Conservation (phyloP, 306 rosid species). For the Gillenia trifoliata region DNA sequence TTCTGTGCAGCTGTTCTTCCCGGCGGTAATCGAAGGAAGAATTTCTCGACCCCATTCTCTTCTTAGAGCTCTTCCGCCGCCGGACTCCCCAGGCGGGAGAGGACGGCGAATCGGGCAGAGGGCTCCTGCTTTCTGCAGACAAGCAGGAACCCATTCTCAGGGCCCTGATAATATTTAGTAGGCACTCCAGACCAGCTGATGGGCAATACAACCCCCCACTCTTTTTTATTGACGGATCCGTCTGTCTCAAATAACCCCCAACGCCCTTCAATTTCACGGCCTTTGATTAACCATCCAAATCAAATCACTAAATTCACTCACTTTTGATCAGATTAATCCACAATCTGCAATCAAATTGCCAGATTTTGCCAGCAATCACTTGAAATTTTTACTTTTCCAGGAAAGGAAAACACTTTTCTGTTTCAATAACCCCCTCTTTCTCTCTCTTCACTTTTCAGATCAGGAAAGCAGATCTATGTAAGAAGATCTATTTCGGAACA, state of each 20-base stretch:
- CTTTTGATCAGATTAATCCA: not conserved
- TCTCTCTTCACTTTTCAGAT: not conserved
- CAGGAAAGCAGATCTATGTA: slow-evolving; percentile 24
- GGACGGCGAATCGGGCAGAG: slow-evolving; percentile 56
- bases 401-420: not conserved
- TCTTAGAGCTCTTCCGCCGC: slow-evolving; percentile 39
- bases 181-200: slow-evolving; percentile 85
- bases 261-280: not conserved
- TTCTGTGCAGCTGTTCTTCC: slow-evolving; percentile 61
- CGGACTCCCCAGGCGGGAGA: slow-evolving; percentile 31
- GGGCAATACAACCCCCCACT: slow-evolving; percentile 34
- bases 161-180: slow-evolving; percentile 76
- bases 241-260: slow-evolving; percentile 20
- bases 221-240: slow-evolving; percentile 66
- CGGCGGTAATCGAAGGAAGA: slow-evolving; percentile 71
- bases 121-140: slow-evolving; percentile 94
- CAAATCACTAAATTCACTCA: not conserved
- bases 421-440: not conserved
- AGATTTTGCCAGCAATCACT: not conserved
- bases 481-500: slow-evolving; percentile 4
- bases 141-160: slow-evolving; percentile 99
- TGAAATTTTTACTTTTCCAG: not conserved
- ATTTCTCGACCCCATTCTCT: slow-evolving; percentile 42
- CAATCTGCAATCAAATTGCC: not conserved
- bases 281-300: not conserved